Percentiles rank a stretch among this genome's conserved stretches.
Evolutionary conservation across 306 rosid species (phyloP).

Genomic region (Cajanus cajan): DNA sequence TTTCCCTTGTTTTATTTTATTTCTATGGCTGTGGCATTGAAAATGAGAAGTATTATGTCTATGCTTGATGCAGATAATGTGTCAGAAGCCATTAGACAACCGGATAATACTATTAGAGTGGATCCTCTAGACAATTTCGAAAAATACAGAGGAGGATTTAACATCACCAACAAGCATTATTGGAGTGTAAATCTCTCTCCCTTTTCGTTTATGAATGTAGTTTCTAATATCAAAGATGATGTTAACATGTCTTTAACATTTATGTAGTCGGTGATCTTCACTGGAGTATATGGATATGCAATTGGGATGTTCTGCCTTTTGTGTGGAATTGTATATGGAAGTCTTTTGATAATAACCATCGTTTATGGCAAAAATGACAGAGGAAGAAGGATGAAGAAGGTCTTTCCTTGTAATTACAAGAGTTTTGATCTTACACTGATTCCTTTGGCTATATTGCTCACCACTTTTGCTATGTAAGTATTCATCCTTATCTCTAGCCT

Average conservation of each 20-base stretch:
- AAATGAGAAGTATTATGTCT: constrained; percentile 23
- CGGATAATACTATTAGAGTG: constrained; percentile 57
- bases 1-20: background rate
- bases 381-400: constrained; percentile 39
- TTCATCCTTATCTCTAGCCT: constrained; percentile 21
- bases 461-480: constrained; percentile 67
- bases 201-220: background rate
- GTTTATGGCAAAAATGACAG: constrained; percentile 25
- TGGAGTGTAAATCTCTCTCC: constrained; percentile 65
- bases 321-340: constrained; percentile 65
- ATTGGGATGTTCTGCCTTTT: constrained; percentile 59
- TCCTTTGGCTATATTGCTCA: constrained; percentile 50
- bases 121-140: constrained; percentile 62
- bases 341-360: constrained; percentile 27
- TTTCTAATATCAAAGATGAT: background rate
- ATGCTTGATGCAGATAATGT: constrained; percentile 40
- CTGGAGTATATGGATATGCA: constrained; percentile 73
- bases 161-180: constrained; percentile 82
- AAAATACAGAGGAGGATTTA: constrained; percentile 72
- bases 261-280: constrained; percentile 65
- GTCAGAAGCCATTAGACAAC: constrained; percentile 28
- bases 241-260: constrained; percentile 23
- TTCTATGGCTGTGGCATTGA: background rate
- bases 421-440: constrained; percentile 41
- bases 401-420: constrained; percentile 38